Conservation (phyloP, 768 basidiomycete species). For the Kwoniella europaea region DNA sequence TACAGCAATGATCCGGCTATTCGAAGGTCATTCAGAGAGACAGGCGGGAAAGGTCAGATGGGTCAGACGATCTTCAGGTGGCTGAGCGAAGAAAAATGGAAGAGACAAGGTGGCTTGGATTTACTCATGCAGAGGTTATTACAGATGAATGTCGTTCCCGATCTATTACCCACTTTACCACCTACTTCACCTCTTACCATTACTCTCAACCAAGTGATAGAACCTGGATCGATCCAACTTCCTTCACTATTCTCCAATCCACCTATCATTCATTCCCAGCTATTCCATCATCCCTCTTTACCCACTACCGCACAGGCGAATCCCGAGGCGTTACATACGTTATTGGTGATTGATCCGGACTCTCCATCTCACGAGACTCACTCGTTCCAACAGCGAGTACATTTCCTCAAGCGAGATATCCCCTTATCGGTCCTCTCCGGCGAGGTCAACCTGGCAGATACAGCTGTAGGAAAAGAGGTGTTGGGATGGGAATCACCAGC, state of each 20-base stretch:
- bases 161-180: constrained; percentile 73
- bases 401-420: constrained; percentile 62
- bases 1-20: constrained; percentile 82
- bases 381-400: constrained; percentile 61
- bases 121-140: constrained; percentile 92
- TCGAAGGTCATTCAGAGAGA: constrained; percentile 79
- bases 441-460: constrained; percentile 28
- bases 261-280: constrained; percentile 72
- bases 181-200: constrained; percentile 78
- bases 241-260: constrained; percentile 66
- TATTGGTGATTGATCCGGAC: constrained; percentile 88
- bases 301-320: constrained; percentile 33
- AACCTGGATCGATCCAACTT: constrained; percentile 38
- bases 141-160: constrained; percentile 89
- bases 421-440: constrained; percentile 59
- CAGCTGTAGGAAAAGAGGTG: constrained; percentile 40
- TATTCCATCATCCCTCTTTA: constrained; percentile 67
- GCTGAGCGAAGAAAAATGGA: constrained; percentile 81
- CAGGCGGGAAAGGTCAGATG: constrained; percentile 57
- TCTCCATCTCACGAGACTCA: constrained; percentile 74
- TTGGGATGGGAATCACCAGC: constrained; percentile 82
- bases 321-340: constrained; percentile 78
- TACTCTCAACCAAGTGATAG: constrained; percentile 51
- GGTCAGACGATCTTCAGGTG: constrained; percentile 62
- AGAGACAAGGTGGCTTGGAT: constrained; percentile 80